Evolutionary conservation across 179 eudicot species (phyloP), one percentile per base, ranked within the genome.

Genomic region (Silene vulgaris): DNA sequence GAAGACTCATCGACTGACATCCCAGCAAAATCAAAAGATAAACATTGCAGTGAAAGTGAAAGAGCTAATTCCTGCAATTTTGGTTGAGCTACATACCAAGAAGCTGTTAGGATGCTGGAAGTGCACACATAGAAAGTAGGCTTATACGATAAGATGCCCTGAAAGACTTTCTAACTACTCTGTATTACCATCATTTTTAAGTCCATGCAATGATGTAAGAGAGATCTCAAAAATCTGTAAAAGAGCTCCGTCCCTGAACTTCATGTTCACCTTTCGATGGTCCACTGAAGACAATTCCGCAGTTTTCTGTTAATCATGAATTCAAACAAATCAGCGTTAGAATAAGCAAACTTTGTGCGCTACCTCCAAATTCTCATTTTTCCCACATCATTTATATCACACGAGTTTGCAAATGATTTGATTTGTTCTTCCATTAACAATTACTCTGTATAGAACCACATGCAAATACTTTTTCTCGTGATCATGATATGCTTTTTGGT

Each of bases 51-150:
- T 32, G 94, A 87, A 75, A 90, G 86, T 54, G 86, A 84, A 77
- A 90, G 89, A 71, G 91, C 89, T 82, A 80, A 71, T 77, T 90
- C 88, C 76, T 90, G 91, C 82, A 90, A 82, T 75, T 88, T 87
- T 72, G 78, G 84, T 84, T 73, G 87, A 81, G 74, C 91, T 90
- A 79, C 88, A 80, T 50, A 78, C 59, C 68, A 32, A n/a, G 59
- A 75, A 74, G 66, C 65, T 68, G 75, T 74, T 66, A 72, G 71
- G 54, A 67, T 21, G 67, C 21, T 9, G 72, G 59, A 63, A 70
- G 28, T 74, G 77, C 35, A 72, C 13, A 59, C 28, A 37, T 35
- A 68, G 11, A 59, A 74, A 72, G 71, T 26, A 63, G 20, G 8
- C n/a, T 28, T 19, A 19, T 1, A 13, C 12, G 45, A 19, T 5